These are phyloP conservation scores for Hanseniaspora lindneri DNA, from an alignment of 805 yeast species.

Conservation along the genomic window DNA sequence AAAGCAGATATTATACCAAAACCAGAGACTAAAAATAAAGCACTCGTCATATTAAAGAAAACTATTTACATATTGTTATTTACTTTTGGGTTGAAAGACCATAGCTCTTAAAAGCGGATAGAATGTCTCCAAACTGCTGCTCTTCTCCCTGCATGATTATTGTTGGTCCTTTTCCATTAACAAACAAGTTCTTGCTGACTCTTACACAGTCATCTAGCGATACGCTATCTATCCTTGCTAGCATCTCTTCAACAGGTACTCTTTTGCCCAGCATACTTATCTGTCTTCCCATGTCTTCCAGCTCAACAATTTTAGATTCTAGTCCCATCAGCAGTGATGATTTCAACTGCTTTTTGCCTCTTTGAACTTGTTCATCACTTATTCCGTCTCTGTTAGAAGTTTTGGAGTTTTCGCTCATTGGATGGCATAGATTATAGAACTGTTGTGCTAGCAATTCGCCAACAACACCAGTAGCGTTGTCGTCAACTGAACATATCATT, in stretches of 20 bases:
- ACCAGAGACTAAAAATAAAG: conserved; percentile 22
- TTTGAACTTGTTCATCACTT: conserved; percentile 56
- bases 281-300: conserved; percentile 93
- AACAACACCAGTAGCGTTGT: conserved; percentile 73
- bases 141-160: conserved; percentile 82
- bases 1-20: conserved; percentile 27
- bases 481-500: conserved; percentile 69
- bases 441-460: conserved; percentile 68
- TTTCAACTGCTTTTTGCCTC: conserved; percentile 88
- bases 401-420: background rate
- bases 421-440: conserved; percentile 25
- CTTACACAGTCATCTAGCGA: conserved; percentile 54
- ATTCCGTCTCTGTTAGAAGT: conserved; percentile 49
- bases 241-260: conserved; percentile 71
- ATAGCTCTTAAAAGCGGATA: conserved; percentile 47
- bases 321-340: conserved; percentile 83
- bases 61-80: conserved; percentile 1
- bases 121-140: conserved; percentile 75
- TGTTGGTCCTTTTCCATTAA: conserved; percentile 72
- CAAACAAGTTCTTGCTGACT: conserved; percentile 55
- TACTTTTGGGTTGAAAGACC: conserved; percentile 33
- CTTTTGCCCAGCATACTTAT: conserved; percentile 71
- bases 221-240: conserved; percentile 56
- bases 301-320: conserved; percentile 83
- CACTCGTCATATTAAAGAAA: too few species aligned